Evolutionary conservation across 2,329 filamentous ascomycete genomes (phyloP).

Genomic region (Penicillium thymicola): DNA sequence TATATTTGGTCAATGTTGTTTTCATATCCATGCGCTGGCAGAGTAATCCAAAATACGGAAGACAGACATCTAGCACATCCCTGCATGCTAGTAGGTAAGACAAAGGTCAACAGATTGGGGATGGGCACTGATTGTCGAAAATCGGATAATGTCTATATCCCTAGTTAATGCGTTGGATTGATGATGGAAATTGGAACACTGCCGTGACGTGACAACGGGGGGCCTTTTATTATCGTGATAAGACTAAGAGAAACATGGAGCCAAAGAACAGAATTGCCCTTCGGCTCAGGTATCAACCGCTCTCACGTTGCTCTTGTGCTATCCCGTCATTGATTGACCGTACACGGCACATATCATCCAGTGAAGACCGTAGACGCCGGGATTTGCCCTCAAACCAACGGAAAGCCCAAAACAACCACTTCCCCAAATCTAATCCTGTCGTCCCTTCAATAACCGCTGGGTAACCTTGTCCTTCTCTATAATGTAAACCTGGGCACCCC

Average conservation of each 20-base stretch:
- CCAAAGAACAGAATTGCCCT: conserved; percentile 10
- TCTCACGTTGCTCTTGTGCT: conserved; percentile 15
- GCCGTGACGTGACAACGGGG: conserved; percentile 21
- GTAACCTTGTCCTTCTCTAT: conserved; percentile 99
- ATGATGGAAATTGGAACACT: conserved; percentile 2
- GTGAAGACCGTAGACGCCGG: conserved; percentile 29
- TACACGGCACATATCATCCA: conserved; percentile 22
- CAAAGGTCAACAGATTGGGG: too few relatives aligned
- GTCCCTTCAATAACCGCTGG: conserved; percentile 95
- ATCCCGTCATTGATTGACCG: conserved; percentile 17
- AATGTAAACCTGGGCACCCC: conserved; percentile 98
- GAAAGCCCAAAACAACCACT: conserved; percentile 26
- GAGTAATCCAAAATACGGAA: too few relatives aligned
- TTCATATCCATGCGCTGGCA: neutral
- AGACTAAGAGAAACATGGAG: conserved; percentile 22
- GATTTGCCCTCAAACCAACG: conserved; percentile 24
- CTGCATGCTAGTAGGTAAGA: too few relatives aligned
- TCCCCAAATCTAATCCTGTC: conserved; percentile 69
- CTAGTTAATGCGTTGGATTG: neutral
- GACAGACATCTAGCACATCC: too few relatives aligned
- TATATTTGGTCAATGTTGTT: neutral
- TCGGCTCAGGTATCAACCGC: conserved; percentile 12
- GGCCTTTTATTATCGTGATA: conserved; percentile 28
- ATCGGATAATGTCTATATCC: neutral
- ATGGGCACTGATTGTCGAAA: neutral